Evolutionary conservation across 768 basidiomycete species (phyloP).

Genomic region (Suillus lakei): DNA sequence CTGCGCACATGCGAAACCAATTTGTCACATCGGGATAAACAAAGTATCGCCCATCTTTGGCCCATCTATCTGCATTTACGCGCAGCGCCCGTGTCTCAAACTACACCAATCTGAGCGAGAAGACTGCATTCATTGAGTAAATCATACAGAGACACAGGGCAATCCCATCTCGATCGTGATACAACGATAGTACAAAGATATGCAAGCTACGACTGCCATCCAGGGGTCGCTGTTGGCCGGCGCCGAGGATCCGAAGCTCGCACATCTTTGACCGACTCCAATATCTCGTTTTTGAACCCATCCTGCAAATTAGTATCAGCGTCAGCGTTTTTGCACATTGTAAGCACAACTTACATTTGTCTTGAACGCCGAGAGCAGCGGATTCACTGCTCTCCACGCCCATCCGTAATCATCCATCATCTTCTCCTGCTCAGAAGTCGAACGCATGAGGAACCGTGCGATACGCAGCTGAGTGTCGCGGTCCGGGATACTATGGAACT

Average conservation of each 20-base stretch:
- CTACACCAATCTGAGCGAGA: background rate
- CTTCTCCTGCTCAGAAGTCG: conserved; percentile 43
- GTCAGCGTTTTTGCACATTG: background rate
- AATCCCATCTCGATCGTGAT: background rate
- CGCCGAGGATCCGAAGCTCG: conserved; percentile 29
- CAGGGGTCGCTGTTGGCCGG: background rate
- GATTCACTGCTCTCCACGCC: conserved; percentile 53
- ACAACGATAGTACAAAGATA: background rate
- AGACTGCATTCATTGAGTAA: background rate
- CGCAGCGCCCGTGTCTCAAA: background rate
- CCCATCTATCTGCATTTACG: background rate
- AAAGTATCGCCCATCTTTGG: background rate
- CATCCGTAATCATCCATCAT: conserved; percentile 55
- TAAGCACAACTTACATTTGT: conserved; percentile 42
- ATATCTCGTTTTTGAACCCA: conserved; percentile 28
- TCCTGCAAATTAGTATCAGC: conserved; percentile 15
- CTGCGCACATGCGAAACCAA: background rate
- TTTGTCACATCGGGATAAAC: background rate
- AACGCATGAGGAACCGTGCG: conserved; percentile 48
- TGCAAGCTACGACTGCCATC: background rate
- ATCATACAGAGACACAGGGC: background rate
- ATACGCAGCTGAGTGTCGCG: conserved; percentile 54
- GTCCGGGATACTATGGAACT: conserved; percentile 35
- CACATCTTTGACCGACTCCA: conserved; percentile 19
- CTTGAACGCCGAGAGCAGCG: conserved; percentile 45